phyloP scores from a whole-genome alignment of 2,329 filamentous ascomycete species.

The Xylaria sp. region DNA sequence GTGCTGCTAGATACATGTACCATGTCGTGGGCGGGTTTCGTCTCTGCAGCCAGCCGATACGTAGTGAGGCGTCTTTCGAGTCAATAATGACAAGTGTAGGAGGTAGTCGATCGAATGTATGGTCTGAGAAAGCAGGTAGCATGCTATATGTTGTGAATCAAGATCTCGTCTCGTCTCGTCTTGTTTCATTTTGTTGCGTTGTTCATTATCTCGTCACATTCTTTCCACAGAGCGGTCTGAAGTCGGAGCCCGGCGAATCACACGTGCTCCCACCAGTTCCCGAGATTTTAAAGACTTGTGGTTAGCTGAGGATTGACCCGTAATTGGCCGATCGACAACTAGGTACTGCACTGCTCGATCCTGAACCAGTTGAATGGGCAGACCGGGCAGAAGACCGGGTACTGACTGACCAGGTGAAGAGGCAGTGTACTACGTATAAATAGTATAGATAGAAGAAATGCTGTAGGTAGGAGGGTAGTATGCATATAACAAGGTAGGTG shows the following conservation, averaged over 20 bases:
- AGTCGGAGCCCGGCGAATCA: constrained; percentile 14
- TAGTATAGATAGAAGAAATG: no score
- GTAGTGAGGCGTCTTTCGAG: background rate
- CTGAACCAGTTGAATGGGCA: background rate
- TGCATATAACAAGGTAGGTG: no score
- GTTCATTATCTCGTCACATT: background rate
- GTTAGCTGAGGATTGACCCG: background rate
- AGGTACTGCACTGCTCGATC: background rate
- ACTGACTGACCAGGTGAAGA: no score
- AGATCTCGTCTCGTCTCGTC: background rate
- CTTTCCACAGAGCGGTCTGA: constrained; percentile 17
- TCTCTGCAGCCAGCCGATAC: constrained; percentile 7
- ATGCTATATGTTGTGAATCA: background rate
- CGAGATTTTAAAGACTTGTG: background rate
- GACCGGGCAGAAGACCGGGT: background rate
- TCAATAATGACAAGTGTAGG: constrained; percentile 18
- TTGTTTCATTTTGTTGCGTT: background rate
- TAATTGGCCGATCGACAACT: background rate
- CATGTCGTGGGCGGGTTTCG: constrained; percentile 1
- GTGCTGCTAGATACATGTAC: background rate
- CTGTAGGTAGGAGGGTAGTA: no score
- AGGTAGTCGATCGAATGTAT: background rate
- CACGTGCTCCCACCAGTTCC: constrained; percentile 13
- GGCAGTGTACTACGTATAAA: no score
- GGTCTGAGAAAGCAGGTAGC: background rate